Evolutionary conservation across 768 basidiomycete genomes (phyloP), one percentile per base, ranked within the genome.

Genomic region (Leccinum barrowsii): DNA sequence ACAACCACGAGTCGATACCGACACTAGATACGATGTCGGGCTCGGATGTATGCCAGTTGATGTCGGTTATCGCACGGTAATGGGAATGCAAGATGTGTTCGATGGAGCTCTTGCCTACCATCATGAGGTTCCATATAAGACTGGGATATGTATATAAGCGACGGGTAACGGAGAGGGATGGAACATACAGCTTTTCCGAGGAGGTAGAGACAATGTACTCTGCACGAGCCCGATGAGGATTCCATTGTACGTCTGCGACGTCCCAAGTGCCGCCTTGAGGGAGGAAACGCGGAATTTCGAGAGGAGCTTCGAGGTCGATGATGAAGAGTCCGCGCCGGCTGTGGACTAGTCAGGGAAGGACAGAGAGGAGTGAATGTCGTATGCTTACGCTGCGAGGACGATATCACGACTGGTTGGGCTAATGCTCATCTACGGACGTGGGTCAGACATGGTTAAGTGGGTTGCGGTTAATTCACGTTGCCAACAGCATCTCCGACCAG

Each of bases 261-360:
- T 96, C 92, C 93, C 94, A 98, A 5, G 91, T 92, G 1, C 94
- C 95, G 2, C 94, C 93, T 74, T 99, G 95, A 13, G 96, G 96
- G 8, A 99, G 81, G 69, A 96, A 98, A 12, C 96, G 82, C 22
- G 97, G 97, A 0, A 94, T 82, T 61, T 91, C 86, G 17, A 91
- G 78, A 1, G 93, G 92, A 12, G 89, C 83, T 60, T 94, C 87
- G 15, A 99, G 80, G 77, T 98, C 97, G 59, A 99, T 91, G 57
- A 98, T 94, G 70, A 91, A 98, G 15, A 99, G 79, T 0, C 96
- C 96, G 57, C 93, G 86, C 5, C 95, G 88, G 19, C 85, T 86
- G 67, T 7, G 40, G 7, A 17, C 22, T 47, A 7, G 19, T 61
- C 46, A 61, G 48, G 24, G 32, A 26, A 24, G 17, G 50, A 11